Evolutionary conservation across 2,329 filamentous ascomycete species (phyloP), one percentile per base, ranked within the genome.

Genomic region (Alternaria sp.): DNA sequence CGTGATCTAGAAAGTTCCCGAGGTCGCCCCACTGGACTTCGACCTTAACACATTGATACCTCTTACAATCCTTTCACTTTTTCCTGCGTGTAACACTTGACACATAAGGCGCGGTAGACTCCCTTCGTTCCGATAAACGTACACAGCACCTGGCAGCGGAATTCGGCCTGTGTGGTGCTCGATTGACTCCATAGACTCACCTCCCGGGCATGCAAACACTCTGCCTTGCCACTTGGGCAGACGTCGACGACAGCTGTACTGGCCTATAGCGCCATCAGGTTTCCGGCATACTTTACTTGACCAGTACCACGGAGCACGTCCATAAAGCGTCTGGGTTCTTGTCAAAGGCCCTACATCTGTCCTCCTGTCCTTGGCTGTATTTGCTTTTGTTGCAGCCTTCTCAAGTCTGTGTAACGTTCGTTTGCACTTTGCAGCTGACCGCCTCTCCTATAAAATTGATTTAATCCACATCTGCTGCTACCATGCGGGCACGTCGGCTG

Each of bases 1-100:
- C n/a, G 30, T 52, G 28, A 52, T 36, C 49, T 52, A 40, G 49
- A 52, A 52, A 52, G 49, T 52, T 52, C 49, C 49, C 49, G 49
- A 52, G 49, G 36, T 52, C 8, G 49, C 49, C 49, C 49, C 19
- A 40, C 26, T 10, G 15, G 30, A 52, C 49, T 23, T 52, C 19
- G 30, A 52, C 49, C 9, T 21, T n/a, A 12, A 28, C 12, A 36
- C 13, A 1, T 25, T 13, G 7, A n/a, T 28, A 52, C 19, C 9
- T 52, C 30, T 23, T 28, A 12, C 19, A 17, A n/a, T 23, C 21
- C 30, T 25, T 23, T 32, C 13, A 23, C 36, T 17, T 3, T 10
- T 40, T 17, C n/a, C 8, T 40, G 1, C 36, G 32, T 40, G 9
- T 5, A n/a, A 17, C 15, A n/a, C 15, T 40, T 17, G 2, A 40